Percentiles rank a stretch among this genome's conserved stretches.
Conservation (phyloP, 306 rosid genomes). For the Leucaena leucocephala region DNA sequence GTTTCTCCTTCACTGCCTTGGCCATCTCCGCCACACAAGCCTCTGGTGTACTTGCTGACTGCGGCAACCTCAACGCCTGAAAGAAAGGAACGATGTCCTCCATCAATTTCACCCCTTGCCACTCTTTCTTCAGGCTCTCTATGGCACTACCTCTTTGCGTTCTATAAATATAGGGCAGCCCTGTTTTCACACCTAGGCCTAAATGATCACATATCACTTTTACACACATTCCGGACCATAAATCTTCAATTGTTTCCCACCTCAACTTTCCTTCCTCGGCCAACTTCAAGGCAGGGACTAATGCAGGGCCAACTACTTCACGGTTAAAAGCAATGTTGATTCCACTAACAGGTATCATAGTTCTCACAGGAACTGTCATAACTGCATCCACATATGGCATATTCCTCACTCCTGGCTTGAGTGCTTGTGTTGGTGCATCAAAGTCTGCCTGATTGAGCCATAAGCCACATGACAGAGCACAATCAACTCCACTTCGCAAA, state of each 20-base stretch:
- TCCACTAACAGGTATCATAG: conserved; percentile 92
- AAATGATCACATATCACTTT: too few species aligned
- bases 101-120: conserved; percentile 97
- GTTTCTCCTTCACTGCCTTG: conserved; percentile 69
- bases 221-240: conserved; percentile 94
- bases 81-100: conserved; percentile 96
- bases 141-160: conserved; percentile 80
- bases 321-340: conserved; percentile 89
- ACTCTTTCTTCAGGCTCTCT: conserved; percentile 91
- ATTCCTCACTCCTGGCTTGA: conserved; percentile 70
- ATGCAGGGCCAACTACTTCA: conserved; percentile 72
- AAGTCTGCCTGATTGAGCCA: conserved; percentile 93
- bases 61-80: conserved; percentile 71
- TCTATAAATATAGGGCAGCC: too few species aligned
- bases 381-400: conserved; percentile 87
- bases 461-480: conserved; percentile 86
- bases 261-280: conserved; percentile 86
- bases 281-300: conserved; percentile 77
- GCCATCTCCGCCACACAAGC: conserved; percentile 78
- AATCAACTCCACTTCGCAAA: conserved; percentile 79
- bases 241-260: conserved; percentile 97
- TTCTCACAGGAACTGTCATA: conserved; percentile 69
- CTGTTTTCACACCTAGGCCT: too few species aligned
- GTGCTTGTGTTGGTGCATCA: conserved; percentile 98
- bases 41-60: conserved; percentile 64